phyloP scores from a whole-genome alignment of 2,329 filamentous ascomycete species.

The Aspergillus pseudoviridinutans region DNA sequence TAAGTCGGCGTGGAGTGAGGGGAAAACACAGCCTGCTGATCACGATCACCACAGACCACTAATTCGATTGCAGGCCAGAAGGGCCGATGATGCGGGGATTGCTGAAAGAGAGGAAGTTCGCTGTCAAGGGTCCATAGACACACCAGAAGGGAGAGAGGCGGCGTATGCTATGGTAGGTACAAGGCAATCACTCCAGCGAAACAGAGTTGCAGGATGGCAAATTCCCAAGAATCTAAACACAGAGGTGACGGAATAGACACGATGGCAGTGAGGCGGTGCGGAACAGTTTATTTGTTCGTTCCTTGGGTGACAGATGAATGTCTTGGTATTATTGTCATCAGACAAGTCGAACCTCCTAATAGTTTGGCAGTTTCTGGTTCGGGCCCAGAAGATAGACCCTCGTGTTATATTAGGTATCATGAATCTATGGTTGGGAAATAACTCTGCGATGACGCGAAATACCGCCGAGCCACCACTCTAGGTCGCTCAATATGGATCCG shows the following conservation, averaged over 20 bases:
- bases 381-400: neutral
- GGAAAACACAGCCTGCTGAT: constrained; percentile 5
- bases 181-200: neutral
- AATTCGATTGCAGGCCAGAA: constrained; percentile 11
- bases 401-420: neutral
- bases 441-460: neutral
- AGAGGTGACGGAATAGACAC: constrained; percentile 9
- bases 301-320: constrained; percentile 4
- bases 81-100: constrained; percentile 12
- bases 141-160: neutral
- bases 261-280: constrained; percentile 17
- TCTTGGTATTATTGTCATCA: neutral
- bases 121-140: neutral
- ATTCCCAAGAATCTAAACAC: neutral
- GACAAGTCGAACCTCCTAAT: neutral
- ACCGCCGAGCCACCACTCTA: neutral
- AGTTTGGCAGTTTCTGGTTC: neutral
- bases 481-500: neutral
- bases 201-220: neutral
- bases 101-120: neutral
- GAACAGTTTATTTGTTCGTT: constrained; percentile 1
- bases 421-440: neutral
- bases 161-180: neutral
- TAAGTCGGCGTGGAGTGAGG: neutral
- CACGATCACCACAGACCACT: constrained; percentile 4